Evolutionary conservation across 2,329 filamentous ascomycete species (phyloP), one percentile per base, ranked within the genome.

Genomic region (Eutypa lata): DNA sequence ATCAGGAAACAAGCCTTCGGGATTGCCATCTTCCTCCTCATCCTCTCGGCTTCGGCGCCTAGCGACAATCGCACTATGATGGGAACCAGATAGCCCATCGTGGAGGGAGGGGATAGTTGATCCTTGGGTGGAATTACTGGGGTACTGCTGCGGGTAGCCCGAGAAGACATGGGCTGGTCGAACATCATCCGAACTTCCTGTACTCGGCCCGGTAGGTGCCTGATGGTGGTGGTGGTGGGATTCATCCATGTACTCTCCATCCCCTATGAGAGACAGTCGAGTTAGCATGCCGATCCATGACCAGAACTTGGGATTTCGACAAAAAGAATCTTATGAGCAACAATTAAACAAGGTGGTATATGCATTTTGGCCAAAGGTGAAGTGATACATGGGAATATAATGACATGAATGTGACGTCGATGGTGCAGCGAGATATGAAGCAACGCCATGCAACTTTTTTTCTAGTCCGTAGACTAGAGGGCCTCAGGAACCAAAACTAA

Each of bases 1-100:
- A 60, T 94, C 88, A 47, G 91, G 90, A 70, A 97, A 97, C 44
- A 97, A 82, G 47, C 86, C 84, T 16, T 85, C 81, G 49, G 87
- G 75, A 56, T 83, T 81, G 63, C 86, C 76, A 54, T 81, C 77
- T 59, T 81, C 72, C 52, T 70, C 64, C 46, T 81, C 77, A 60
- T 81, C 72, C 52, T 70, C 64, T 46, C 56, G 57, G 49, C 58
- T 62, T 24, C 57, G 56, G 44, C 62, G 64, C 49, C 62, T 60
- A 66, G 61, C 69, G 44, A 65, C 65, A 59, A 63, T 68, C 40
- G 57, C 69, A 52, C 51, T 66, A 59, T 57, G 69, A 58, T 60
- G 69, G 63, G 70, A 46, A 65, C 70, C 52, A 66, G 68, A 56
- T 71, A 73, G 57, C 63, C 71, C 65, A 46, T 66, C 72, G 62